Percentiles rank a stretch among this genome's conserved stretches.
Conservation (phyloP, 2,329 filamentous ascomycete species). For the Diaporthe vexans region DNA sequence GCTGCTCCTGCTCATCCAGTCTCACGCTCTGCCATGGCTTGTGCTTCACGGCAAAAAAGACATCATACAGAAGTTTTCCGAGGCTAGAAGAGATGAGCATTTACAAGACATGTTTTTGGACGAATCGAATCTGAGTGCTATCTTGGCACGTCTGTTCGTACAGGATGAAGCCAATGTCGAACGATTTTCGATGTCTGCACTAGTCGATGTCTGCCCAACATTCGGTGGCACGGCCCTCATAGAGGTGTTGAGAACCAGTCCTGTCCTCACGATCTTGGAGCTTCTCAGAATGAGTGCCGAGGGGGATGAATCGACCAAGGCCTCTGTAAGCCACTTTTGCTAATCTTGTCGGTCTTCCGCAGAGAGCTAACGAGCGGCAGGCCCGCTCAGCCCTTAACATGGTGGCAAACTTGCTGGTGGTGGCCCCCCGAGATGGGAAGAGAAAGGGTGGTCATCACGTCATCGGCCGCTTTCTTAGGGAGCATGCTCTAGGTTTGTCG, state of each 20-base stretch:
- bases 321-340: conserved; percentile 63
- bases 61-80: conserved; percentile 84
- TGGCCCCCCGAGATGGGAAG: conserved; percentile 54
- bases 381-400: conserved; percentile 62
- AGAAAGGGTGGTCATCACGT: conserved; percentile 64
- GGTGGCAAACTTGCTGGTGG: conserved; percentile 54
- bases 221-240: conserved; percentile 77
- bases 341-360: conserved; percentile 28
- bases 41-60: conserved; percentile 84
- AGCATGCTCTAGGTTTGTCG: conserved; percentile 89
- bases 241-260: conserved; percentile 80
- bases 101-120: conserved; percentile 69
- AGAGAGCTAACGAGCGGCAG: conserved; percentile 53
- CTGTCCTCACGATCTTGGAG: conserved; percentile 82
- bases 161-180: conserved; percentile 72
- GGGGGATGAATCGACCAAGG: conserved; percentile 68
- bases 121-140: conserved; percentile 67
- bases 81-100: conserved; percentile 79
- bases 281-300: conserved; percentile 85
- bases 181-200: conserved; percentile 74
- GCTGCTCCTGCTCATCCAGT: conserved; percentile 82
- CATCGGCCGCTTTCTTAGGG: conserved; percentile 82
- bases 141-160: conserved; percentile 70
- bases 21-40: conserved; percentile 87
- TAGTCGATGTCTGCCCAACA: conserved; percentile 77